phyloP scores from a whole-genome alignment of 2,329 filamentous ascomycete genomes.

The Myriosclerotinia scirpicola region DNA sequence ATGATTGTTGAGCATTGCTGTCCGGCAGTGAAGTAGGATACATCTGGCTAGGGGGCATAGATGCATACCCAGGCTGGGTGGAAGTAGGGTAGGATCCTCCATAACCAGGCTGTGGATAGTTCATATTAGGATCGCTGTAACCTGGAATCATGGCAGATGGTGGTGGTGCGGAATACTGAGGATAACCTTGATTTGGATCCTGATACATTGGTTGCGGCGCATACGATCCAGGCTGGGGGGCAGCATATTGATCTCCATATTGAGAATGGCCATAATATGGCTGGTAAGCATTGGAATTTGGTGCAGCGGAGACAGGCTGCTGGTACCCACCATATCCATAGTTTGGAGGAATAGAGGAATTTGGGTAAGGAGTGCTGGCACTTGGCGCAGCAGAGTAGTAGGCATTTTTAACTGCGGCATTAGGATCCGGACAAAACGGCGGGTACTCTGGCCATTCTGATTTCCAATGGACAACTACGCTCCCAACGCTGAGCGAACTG shows the following conservation, averaged over 20 bases:
- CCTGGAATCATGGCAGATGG: conserved; percentile 27
- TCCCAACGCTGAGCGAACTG: conserved; percentile 65
- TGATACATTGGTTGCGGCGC: conserved; percentile 35
- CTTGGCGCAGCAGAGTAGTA: conserved; percentile 40
- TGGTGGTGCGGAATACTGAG: conserved; percentile 35
- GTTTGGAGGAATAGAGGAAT: conserved; percentile 39
- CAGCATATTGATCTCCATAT: conserved; percentile 40
- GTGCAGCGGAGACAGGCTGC: conserved; percentile 30
- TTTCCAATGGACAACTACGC: conserved; percentile 74
- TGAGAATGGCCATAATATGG: conserved; percentile 41
- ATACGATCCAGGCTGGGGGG: conserved; percentile 38
- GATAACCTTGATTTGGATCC: conserved; percentile 30
- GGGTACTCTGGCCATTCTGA: conserved; percentile 75
- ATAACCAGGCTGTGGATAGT: conserved; percentile 37
- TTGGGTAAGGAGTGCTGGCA: conserved; percentile 40
- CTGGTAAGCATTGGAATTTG: conserved; percentile 36
- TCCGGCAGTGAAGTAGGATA: conserved; percentile 32
- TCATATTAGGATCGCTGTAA: conserved; percentile 33
- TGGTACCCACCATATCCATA: conserved; percentile 42
- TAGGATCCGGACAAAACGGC: conserved; percentile 67
- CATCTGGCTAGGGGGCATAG: conserved; percentile 27
- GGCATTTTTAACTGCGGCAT: conserved; percentile 40
- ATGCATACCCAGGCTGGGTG: conserved; percentile 29
- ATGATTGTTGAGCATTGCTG: conserved; percentile 27
- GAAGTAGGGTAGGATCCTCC: conserved; percentile 30